These are phyloP conservation scores for Yarrowia osloensis DNA, from an alignment of 805 yeast genomes.

Conservation along the genomic window DNA sequence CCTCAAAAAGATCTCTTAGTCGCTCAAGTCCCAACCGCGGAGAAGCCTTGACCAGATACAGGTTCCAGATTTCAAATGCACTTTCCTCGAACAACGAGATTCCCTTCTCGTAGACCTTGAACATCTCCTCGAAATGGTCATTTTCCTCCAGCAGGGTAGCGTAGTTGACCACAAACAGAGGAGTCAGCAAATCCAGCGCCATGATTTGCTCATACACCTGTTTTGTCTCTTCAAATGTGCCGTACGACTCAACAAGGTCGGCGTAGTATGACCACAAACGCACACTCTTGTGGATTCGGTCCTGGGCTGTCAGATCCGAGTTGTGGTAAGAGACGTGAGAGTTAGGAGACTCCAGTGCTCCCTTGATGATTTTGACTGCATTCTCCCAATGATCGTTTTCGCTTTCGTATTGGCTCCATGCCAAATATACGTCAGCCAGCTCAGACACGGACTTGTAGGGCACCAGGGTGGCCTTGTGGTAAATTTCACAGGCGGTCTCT, in stretches of 20 bases:
- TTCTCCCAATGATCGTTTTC: slow-evolving; percentile 51
- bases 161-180: slow-evolving; percentile 63
- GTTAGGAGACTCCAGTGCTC: slow-evolving; percentile 44
- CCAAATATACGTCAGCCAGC: slow-evolving; percentile 66
- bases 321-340: slow-evolving; percentile 44
- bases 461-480: slow-evolving; percentile 66
- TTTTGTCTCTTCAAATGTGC: slow-evolving; percentile 44
- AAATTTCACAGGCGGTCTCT: slow-evolving; percentile 61
- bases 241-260: slow-evolving; percentile 56
- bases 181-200: slow-evolving; percentile 65
- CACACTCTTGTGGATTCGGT: slow-evolving; percentile 58
- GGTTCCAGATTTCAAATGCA: slow-evolving; percentile 69
- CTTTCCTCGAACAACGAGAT: slow-evolving; percentile 58
- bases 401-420: slow-evolving; percentile 72
- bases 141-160: slow-evolving; percentile 59
- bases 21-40: slow-evolving; percentile 50
- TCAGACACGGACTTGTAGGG: slow-evolving; percentile 66
- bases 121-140: slow-evolving; percentile 52
- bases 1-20: slow-evolving; percentile 74
- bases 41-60: slow-evolving; percentile 57
- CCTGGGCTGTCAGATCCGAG: slow-evolving; percentile 47
- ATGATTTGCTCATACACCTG: slow-evolving; percentile 57
- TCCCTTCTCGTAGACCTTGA: slow-evolving; percentile 68
- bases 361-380: slow-evolving; percentile 48
- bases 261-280: slow-evolving; percentile 74